These are phyloP conservation scores for Fusarium sp. DNA, from an alignment of 2,329 filamentous ascomycete genomes.

Conservation along the genomic window DNA sequence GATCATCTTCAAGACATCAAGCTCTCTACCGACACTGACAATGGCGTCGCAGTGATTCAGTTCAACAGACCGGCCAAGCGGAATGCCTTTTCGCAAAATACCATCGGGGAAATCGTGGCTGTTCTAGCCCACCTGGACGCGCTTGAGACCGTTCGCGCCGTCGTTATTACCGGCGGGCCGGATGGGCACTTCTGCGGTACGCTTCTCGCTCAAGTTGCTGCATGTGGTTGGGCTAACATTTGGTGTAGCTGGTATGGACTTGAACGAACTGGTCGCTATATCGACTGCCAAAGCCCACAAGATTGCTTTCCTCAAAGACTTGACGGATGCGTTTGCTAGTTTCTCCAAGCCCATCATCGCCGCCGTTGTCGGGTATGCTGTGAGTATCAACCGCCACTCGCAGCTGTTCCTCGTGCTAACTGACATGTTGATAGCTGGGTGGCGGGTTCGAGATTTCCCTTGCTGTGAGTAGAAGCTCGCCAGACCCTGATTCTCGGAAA, in stretches of 20 bases:
- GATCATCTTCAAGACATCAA: slow-evolving; percentile 26
- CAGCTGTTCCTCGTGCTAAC: neutral
- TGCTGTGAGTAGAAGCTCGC: slow-evolving; percentile 13
- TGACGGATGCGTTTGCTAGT: slow-evolving; percentile 23
- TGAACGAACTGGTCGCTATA: slow-evolving; percentile 30
- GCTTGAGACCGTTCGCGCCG: slow-evolving; percentile 10
- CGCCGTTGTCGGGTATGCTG: slow-evolving; percentile 31
- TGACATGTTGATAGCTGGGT: slow-evolving; percentile 6
- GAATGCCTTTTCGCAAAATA: slow-evolving; percentile 31
- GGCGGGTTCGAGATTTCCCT: slow-evolving; percentile 35
- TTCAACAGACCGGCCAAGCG: slow-evolving; percentile 34
- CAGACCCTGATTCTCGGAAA: neutral
- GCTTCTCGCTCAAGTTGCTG: neutral
- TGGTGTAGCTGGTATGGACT: slow-evolving; percentile 26
- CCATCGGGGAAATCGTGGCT: slow-evolving; percentile 23
- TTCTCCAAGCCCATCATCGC: slow-evolving; percentile 32
- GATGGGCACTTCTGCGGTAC: slow-evolving; percentile 33
- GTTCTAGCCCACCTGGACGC: slow-evolving; percentile 23
- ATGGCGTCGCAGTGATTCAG: slow-evolving; percentile 21
- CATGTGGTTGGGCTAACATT: neutral
- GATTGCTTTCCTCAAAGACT: slow-evolving; percentile 26
- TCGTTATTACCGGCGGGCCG: slow-evolving; percentile 28
- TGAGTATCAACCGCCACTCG: neutral
- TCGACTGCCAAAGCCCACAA: slow-evolving; percentile 24
- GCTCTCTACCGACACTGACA: slow-evolving; percentile 1